A percentile compares a stretch with the other conserved stretches of the same genome.
Evolutionary conservation across 2,329 filamentous ascomycete genomes (phyloP).

Genomic region (Truncatella angustata): DNA sequence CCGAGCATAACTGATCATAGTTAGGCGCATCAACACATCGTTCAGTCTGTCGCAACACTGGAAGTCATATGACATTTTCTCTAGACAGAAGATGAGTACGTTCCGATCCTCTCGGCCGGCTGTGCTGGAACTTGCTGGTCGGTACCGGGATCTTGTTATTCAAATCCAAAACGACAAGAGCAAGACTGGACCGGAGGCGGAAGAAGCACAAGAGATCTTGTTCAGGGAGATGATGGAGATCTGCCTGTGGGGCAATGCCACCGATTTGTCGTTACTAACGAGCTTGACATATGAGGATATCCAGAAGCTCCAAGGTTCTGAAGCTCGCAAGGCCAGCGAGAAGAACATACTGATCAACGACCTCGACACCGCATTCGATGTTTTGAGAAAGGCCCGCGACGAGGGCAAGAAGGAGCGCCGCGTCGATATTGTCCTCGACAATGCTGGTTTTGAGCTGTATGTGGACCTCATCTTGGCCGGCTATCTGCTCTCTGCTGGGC

Average conservation of each 20-base stretch:
- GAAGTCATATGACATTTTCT: conserved; percentile 88
- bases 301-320: conserved; percentile 88
- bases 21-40: conserved; percentile 71
- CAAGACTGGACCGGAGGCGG: conserved; percentile 46
- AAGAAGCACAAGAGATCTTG: conserved; percentile 71
- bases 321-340: conserved; percentile 82
- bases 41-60: conserved; percentile 79
- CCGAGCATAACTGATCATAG: conserved; percentile 13
- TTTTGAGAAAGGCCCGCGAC: conserved; percentile 63
- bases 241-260: conserved; percentile 96
- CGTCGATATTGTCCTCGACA: conserved; percentile 94
- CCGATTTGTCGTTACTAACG: conserved; percentile 86
- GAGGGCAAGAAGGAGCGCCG: conserved; percentile 66
- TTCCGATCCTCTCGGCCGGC: conserved; percentile 90
- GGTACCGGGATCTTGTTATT: conserved; percentile 71
- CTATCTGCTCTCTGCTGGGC: conserved; percentile 78
- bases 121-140: conserved; percentile 76
- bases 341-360: conserved; percentile 93
- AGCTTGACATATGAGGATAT: conserved; percentile 93
- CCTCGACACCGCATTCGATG: conserved; percentile 67
- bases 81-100: conserved; percentile 84
- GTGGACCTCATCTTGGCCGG: conserved; percentile 91
- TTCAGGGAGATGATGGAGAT: conserved; percentile 96
- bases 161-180: conserved; percentile 59
- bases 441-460: conserved; percentile 95